Conservation (phyloP, 129 eudicot genomes). For the Scalesia atractyloides region DNA sequence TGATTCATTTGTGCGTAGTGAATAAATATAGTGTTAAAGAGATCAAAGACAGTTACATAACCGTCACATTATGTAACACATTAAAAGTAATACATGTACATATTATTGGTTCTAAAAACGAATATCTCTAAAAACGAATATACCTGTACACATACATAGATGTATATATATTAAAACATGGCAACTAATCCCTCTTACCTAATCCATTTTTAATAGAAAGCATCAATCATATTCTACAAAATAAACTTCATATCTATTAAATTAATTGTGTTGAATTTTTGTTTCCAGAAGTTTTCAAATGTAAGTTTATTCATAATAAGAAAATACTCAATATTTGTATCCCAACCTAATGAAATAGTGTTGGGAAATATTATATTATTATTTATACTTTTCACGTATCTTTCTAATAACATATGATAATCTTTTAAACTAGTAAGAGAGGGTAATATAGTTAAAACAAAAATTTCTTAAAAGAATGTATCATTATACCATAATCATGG, state of each 20-base stretch:
- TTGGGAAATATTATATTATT: not conserved
- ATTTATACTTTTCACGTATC: too few relatives aligned
- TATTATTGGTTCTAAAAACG: too few relatives aligned
- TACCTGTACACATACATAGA: too few relatives aligned
- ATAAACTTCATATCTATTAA: constrained; percentile 4
- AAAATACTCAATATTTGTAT: not conserved
- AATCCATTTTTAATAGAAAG: not conserved
- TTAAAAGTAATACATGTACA: too few relatives aligned
- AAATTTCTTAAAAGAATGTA: not conserved
- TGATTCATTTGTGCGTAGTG: too few relatives aligned
- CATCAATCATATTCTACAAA: not conserved
- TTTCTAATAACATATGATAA: too few relatives aligned
- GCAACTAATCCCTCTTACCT: constrained; percentile 26
- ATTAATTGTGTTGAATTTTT: not conserved
- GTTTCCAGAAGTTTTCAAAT: not conserved
- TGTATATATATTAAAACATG: constrained; percentile 8
- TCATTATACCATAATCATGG: not conserved
- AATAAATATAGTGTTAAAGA: too few relatives aligned
- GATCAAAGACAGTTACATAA: too few relatives aligned
- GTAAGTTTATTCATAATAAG: not conserved
- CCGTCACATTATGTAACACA: too few relatives aligned
- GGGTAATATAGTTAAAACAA: too few relatives aligned
- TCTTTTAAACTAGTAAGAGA: too few relatives aligned
- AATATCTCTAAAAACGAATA: too few relatives aligned
- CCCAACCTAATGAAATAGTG: not conserved